These are phyloP conservation scores for Malassezia cuniculi DNA, from an alignment of 1,284 basidiomycete genomes.

Conservation along the genomic window DNA sequence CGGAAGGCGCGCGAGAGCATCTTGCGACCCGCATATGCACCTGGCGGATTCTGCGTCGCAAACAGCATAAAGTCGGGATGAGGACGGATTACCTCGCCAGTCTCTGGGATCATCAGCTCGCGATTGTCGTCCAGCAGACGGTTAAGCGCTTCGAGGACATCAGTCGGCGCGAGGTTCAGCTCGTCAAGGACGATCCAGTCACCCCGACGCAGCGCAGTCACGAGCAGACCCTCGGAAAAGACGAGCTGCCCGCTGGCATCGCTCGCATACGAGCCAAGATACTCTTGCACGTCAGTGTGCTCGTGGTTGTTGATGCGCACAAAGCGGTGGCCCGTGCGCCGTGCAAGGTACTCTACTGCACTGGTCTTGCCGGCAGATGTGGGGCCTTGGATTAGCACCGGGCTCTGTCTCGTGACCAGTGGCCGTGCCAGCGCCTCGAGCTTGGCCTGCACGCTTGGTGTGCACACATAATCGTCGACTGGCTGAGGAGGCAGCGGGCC, in stretches of 20 bases:
- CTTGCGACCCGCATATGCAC: slow-evolving; percentile 92
- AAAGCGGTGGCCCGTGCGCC: slow-evolving; percentile 83
- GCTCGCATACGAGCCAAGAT: slow-evolving; percentile 89
- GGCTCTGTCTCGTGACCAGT: slow-evolving; percentile 74
- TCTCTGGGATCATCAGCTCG: slow-evolving; percentile 89
- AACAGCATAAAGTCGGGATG: slow-evolving; percentile 97
- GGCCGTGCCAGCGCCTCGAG: slow-evolving; percentile 83
- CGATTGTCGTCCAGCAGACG: slow-evolving; percentile 93
- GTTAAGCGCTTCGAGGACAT: slow-evolving; percentile 94
- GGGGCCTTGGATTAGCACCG: slow-evolving; percentile 92
- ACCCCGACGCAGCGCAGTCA: slow-evolving; percentile 77
- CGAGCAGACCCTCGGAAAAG: slow-evolving; percentile 79
- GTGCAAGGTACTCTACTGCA: slow-evolving; percentile 87
- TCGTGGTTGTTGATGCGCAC: slow-evolving; percentile 99
- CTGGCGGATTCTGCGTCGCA: slow-evolving; percentile 95
- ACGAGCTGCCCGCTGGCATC: slow-evolving; percentile 80
- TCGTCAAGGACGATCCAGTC: slow-evolving; percentile 99
- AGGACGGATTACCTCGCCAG: slow-evolving; percentile 81
- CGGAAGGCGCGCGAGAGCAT: slow-evolving; percentile 88
- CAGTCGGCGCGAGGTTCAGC: slow-evolving; percentile 90
- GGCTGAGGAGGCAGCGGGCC: slow-evolving; percentile 54
- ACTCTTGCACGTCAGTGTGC: slow-evolving; percentile 96
- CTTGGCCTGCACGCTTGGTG: slow-evolving; percentile 90
- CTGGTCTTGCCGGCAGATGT: slow-evolving; percentile 97
- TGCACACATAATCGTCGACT: slow-evolving; percentile 73